phyloP scores from a whole-genome alignment of 768 basidiomycete genomes.

The Lyophyllum shimeji region DNA sequence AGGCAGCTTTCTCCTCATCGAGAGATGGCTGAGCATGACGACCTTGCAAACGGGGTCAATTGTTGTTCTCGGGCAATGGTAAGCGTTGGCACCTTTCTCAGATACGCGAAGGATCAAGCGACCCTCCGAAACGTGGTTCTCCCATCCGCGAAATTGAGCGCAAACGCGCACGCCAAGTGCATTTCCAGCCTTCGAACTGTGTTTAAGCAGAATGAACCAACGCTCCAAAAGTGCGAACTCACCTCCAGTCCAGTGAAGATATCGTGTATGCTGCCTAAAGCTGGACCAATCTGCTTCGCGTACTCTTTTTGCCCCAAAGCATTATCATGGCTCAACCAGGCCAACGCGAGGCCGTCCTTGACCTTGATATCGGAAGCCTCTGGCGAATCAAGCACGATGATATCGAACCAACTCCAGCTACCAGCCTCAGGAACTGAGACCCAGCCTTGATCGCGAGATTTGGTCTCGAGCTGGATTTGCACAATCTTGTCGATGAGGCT shows the following conservation, averaged over 20 bases:
- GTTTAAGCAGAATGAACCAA: not conserved
- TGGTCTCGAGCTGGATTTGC: constrained; percentile 27
- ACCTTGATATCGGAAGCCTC: constrained; percentile 21
- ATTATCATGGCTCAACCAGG: constrained; percentile 30
- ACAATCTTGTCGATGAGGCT: constrained; percentile 20
- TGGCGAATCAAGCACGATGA: constrained; percentile 26
- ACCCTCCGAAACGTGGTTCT: constrained; percentile 25
- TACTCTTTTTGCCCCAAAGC: constrained; percentile 11
- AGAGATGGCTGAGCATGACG: constrained; percentile 2
- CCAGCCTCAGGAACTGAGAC: constrained; percentile 15
- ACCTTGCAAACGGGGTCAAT: not conserved
- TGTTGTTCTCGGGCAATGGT: not conserved
- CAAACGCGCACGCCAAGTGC: constrained; percentile 30
- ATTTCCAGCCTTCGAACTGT: constrained; percentile 24
- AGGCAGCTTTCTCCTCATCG: constrained; percentile 9
- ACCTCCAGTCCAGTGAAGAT: constrained; percentile 12
- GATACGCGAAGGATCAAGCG: constrained; percentile 27
- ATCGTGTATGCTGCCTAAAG: constrained; percentile 4
- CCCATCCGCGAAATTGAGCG: constrained; percentile 30
- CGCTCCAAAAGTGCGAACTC: not conserved
- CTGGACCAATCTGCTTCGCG: constrained; percentile 14
- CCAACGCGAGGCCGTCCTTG: constrained; percentile 24
- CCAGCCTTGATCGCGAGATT: constrained; percentile 23
- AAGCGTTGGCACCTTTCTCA: constrained; percentile 19
- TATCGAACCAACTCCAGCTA: constrained; percentile 34